Percentiles rank a stretch among this genome's conserved stretches.
Evolutionary conservation across 192 early-diverging fungal species (phyloP).

Genomic region (Radiomyces spectabilis): DNA sequence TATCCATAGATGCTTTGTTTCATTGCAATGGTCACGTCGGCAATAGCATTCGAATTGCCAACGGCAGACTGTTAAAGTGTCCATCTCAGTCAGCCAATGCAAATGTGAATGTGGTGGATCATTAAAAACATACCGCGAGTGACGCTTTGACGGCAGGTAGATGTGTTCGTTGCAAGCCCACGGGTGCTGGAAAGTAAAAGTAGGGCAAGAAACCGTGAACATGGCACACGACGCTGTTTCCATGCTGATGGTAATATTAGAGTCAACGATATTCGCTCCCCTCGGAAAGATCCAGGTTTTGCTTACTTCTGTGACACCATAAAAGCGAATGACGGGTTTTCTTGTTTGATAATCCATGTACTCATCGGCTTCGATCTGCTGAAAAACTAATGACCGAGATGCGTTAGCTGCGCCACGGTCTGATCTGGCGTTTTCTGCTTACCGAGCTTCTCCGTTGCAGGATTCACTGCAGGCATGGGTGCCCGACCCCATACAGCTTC

Average conservation of each 20-base stretch:
- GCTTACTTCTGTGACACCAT: conserved; percentile 73
- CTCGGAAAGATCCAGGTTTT: background rate
- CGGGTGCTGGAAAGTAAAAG: conserved; percentile 91
- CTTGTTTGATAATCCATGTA: conserved; percentile 44
- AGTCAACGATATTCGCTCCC: background rate
- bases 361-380: conserved; percentile 95
- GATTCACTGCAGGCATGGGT: conserved; percentile 15
- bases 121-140: conserved; percentile 55
- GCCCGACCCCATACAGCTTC: conserved; percentile 28
- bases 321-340: conserved; percentile 67
- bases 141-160: conserved; percentile 40
- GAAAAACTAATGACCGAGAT: conserved; percentile 60
- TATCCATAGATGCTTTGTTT: conserved; percentile 86
- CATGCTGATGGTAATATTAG: conserved; percentile 41
- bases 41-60: conserved; percentile 31
- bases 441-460: conserved; percentile 31
- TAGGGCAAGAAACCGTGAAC: conserved; percentile 89
- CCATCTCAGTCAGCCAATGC: too few species aligned
- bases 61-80: conserved; percentile 26
- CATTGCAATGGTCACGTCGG: conserved; percentile 60
- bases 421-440: background rate
- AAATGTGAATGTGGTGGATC: too few species aligned
- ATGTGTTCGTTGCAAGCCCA: conserved; percentile 57
- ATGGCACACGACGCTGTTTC: conserved; percentile 87
- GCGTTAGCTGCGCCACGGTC: background rate